Evolutionary conservation across 108 stramenopile species (phyloP).

Genomic region (Cyclotella cryptica): DNA sequence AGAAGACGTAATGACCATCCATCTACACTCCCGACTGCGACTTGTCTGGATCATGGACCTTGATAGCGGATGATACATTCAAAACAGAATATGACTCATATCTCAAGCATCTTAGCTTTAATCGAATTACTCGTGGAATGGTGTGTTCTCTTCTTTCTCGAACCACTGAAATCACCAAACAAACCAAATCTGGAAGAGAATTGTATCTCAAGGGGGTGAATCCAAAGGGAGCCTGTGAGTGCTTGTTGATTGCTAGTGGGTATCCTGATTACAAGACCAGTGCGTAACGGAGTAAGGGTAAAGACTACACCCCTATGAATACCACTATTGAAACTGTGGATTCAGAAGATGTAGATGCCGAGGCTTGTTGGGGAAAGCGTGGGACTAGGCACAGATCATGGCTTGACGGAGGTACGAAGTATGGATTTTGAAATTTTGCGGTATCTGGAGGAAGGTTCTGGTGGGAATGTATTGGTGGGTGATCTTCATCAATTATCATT

Average conservation of each 20-base stretch:
- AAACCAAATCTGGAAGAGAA: conserved; percentile 43
- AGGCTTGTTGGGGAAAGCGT: conserved; percentile 54
- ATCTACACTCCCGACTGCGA: conserved; percentile 38
- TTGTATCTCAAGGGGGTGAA: too few species aligned
- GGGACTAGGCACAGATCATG: conserved; percentile 46
- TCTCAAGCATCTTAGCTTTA: conserved; percentile 33
- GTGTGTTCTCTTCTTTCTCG: conserved; percentile 51
- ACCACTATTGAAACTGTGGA: conserved; percentile 47
- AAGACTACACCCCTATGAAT: conserved; percentile 33
- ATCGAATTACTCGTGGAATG: conserved; percentile 45
- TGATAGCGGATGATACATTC: conserved; percentile 51
- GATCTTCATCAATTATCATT: too few species aligned
- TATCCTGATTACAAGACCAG: conserved; percentile 50
- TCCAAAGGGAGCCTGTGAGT: conserved; percentile 50
- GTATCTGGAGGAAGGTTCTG: too few species aligned
- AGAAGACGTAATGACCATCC: conserved; percentile 39
- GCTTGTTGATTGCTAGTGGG: conserved; percentile 28
- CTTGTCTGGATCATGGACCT: conserved; percentile 51
- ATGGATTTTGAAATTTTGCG: conserved; percentile 47
- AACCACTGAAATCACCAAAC: conserved; percentile 45
- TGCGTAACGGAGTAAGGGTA: neutral
- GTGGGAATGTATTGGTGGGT: conserved; percentile 39
- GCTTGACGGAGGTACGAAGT: conserved; percentile 44
- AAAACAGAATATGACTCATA: conserved; percentile 44
- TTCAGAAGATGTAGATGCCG: too few species aligned